Evolutionary conservation across 2,329 filamentous ascomycete genomes (phyloP).

Genomic region (Scytalidium sp.): DNA sequence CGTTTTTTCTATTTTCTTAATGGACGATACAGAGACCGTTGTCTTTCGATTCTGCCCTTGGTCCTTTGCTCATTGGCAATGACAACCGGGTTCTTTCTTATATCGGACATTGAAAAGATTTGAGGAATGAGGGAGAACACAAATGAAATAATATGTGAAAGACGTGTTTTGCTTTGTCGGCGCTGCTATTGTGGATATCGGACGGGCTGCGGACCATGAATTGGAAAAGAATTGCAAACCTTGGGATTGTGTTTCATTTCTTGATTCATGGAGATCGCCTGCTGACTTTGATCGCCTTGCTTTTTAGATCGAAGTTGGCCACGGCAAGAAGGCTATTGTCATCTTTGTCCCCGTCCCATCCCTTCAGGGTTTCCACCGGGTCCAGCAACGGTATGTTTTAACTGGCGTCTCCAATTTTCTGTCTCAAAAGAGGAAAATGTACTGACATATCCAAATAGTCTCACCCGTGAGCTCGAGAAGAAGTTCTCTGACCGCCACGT

Average conservation of each 20-base stretch:
- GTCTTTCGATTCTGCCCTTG: background rate
- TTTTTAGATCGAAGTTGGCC: conserved; percentile 97
- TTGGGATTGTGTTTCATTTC: conserved; percentile 14
- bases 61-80: too few relatives aligned
- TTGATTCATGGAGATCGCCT: conserved; percentile 65
- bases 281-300: conserved; percentile 58
- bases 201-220: conserved; percentile 75
- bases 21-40: background rate
- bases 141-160: conserved; percentile 15
- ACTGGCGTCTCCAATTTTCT: background rate
- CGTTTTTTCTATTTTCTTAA: background rate
- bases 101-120: background rate
- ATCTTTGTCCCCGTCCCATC: conserved; percentile 99
- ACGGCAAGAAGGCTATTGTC: conserved; percentile 99
- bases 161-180: conserved; percentile 21
- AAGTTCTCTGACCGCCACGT: conserved; percentile 99
- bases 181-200: conserved; percentile 51
- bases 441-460: conserved; percentile 48
- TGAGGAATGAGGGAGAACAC: too few relatives aligned
- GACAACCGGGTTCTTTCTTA: too few relatives aligned
- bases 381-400: conserved; percentile 91
- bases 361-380: conserved; percentile 97
- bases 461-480: conserved; percentile 99
- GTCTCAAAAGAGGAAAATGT: conserved; percentile 1
- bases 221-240: background rate